Base-by-base conservation (phyloP, 2,329 filamentous ascomycete genomes). In the Esteya vermicola region DNA sequence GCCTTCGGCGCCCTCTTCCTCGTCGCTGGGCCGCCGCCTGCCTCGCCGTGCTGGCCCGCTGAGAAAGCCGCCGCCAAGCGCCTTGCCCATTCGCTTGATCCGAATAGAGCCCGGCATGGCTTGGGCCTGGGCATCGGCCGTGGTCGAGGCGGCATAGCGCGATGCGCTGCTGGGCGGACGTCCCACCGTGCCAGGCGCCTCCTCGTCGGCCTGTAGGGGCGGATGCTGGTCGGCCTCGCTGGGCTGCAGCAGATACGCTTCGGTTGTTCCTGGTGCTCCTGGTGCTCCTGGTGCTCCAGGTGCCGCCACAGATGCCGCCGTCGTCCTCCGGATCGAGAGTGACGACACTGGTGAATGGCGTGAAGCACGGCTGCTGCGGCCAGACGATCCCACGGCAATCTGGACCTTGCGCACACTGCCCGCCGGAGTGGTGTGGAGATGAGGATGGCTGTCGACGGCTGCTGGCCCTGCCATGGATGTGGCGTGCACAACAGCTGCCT, bases 21-120 rank as follows among this genome's bases (percentile, higher is more conserved):
- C 79, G 46, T 81, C 78, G 50, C 78, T 82, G 50, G 56, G 70
- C 43, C 75, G 65, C 47, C 78, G 68, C 45, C 81, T 71, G 21
- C 83, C 85, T 48, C 85, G 70, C 40, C 85, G 73, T 18, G 85
- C 82, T 22, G 85, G 85, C 1, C 82, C 84, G 49, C 82, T 85
- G 19, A 91, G 63, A 48, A 89, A 88, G 44, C 75, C 81, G 1
- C 84, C 85, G 3, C 47, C 80, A n/a, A 47, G 74, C 8, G 81
- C 67, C 57, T 84, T 83, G 14, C 79, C 80, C 13, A 85, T 73
- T 45, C 83, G 69, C 59, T 88, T 89, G 43, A 88, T 66, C 6
- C 85, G 73, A 67, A 86, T 74, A 1, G 84, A 85, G 50, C 79
- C 78, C 44, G 84, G 81, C 2, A 75, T 62, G 13, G 73, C 78